Percentiles rank a stretch among this genome's conserved stretches.
These are phyloP conservation scores for Cryomyces antarcticus DNA, from an alignment of 495 filamentous ascomycete genomes.

Conservation along the genomic window DNA sequence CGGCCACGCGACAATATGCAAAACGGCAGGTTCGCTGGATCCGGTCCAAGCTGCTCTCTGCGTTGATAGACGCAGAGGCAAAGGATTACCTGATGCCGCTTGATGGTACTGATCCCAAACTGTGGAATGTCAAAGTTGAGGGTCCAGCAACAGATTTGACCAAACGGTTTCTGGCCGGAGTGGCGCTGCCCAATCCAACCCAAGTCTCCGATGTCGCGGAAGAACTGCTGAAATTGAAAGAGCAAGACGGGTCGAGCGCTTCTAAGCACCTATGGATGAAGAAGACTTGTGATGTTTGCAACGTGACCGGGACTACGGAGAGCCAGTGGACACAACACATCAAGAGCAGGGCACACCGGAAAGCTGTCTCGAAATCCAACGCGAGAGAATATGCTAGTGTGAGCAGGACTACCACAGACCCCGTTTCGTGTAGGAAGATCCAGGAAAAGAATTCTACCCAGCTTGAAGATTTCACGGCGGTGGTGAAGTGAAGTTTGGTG, in stretches of 20 bases:
- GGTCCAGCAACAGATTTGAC: slow-evolving; percentile 42
- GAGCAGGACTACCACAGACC: too few relatives aligned
- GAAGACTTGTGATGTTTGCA: slow-evolving; percentile 50
- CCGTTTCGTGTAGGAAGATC: too few relatives aligned
- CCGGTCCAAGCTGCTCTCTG: slow-evolving; percentile 51
- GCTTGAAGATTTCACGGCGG: too few relatives aligned
- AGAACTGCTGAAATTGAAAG: slow-evolving; percentile 32
- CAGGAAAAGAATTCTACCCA: too few relatives aligned
- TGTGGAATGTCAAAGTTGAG: slow-evolving; percentile 39
- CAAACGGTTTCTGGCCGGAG: slow-evolving; percentile 32
- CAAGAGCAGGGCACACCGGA: slow-evolving; percentile 29
- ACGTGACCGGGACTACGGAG: slow-evolving; percentile 43
- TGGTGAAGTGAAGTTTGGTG: too few relatives aligned
- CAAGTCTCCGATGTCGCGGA: slow-evolving; percentile 39
- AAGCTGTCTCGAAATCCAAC: neutral
- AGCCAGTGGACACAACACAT: slow-evolving; percentile 61
- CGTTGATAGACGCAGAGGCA: slow-evolving; percentile 31
- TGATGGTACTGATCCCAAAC: slow-evolving; percentile 42
- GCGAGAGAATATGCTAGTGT: too few relatives aligned
- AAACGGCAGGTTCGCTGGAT: slow-evolving; percentile 73
- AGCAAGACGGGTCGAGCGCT: slow-evolving; percentile 24
- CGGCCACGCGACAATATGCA: slow-evolving; percentile 72
- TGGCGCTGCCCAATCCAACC: slow-evolving; percentile 36
- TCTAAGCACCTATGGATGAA: slow-evolving; percentile 27
- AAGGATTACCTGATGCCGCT: slow-evolving; percentile 46